Evolutionary conservation across 345 rosid genomes (phyloP), one percentile per base, ranked within the genome.

Genomic region (Eucalyptus brandiana): DNA sequence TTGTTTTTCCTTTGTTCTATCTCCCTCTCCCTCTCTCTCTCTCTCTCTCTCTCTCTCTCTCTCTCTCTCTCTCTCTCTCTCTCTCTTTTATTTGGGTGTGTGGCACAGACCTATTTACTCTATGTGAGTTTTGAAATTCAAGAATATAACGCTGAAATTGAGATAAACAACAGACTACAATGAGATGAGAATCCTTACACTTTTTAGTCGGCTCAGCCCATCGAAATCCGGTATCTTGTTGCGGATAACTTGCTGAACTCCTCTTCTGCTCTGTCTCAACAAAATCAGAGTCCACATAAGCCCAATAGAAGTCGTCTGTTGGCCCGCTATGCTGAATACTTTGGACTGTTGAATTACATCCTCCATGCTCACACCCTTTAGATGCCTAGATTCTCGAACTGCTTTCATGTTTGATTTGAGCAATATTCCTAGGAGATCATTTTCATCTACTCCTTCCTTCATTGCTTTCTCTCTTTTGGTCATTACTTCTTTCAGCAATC

Each of bases 41-140:
- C 13, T 48, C 2, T 50, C 1, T 58, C 0, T 58, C 1, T n/a
- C n/a, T n/a, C n/a, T n/a, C n/a, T n/a, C n/a, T 60, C 32, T 13
- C 16, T 12, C 30, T 58, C 15, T 12, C 4, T 60, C 2, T 18
- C 8, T 51, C 21, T 48, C 6, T 48, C 16, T 12, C 14, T 48
- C 2, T 50, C 1, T 58, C 0, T 58, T 1, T 37, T 37, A 37
- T 60, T 6, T 26, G 7, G 18, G 7, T 6, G 53, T 6, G 30
- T 5, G 14, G 67, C 67, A 26, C 30, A 62, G 6, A 13, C 15
- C 69, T 13, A 6, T 10, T 28, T 11, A 62, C 7, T 62, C 15
- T 30, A 24, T 23, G 7, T 13, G 69, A 62, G 69, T 4, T 62
- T 18, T 69, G 12, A 69, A 17, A 69, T 69, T n/a, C 7, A 37